phyloP scores from a whole-genome alignment of 164 flowering plant species.

The Vitis amurensis region DNA sequence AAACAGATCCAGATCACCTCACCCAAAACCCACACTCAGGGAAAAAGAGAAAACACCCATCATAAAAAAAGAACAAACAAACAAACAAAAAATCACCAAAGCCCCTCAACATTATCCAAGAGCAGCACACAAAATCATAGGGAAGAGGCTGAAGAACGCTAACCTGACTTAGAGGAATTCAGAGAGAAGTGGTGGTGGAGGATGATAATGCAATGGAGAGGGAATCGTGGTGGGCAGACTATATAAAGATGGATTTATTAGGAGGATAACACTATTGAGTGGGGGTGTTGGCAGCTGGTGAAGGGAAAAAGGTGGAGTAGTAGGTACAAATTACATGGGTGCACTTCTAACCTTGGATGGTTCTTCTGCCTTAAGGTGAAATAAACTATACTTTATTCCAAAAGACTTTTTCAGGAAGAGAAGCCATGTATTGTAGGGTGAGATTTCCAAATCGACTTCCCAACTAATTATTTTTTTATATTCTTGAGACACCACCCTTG shows the following conservation, averaged over 20 bases:
- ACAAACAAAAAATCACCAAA: background rate
- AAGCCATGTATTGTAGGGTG: slow-evolving; percentile 26
- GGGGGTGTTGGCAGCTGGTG: slow-evolving; percentile 24
- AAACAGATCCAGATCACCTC: slow-evolving; percentile 24
- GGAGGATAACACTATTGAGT: slow-evolving; percentile 10
- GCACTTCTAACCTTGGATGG: background rate
- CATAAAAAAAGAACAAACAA: slow-evolving; percentile 1
- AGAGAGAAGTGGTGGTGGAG: slow-evolving; percentile 21
- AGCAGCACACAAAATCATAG: background rate
- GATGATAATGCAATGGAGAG: slow-evolving; percentile 11
- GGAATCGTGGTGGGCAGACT: slow-evolving; percentile 7
- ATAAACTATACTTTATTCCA: slow-evolving; percentile 1
- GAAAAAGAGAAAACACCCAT: background rate
- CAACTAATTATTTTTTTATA: slow-evolving; percentile 25
- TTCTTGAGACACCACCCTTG: slow-evolving; percentile 20
- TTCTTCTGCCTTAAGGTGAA: slow-evolving; percentile 16
- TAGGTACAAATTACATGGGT: slow-evolving; percentile 1
- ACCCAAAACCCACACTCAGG: background rate
- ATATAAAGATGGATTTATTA: slow-evolving; percentile 26
- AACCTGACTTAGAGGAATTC: slow-evolving; percentile 38
- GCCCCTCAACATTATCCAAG: background rate
- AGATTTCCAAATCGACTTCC: slow-evolving; percentile 37
- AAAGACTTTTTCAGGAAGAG: background rate
- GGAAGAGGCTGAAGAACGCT: slow-evolving; percentile 13
- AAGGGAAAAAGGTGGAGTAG: slow-evolving; percentile 4